Conservation (phyloP, 2,329 filamentous ascomycete genomes). For the Apiospora rasikravindrae region DNA sequence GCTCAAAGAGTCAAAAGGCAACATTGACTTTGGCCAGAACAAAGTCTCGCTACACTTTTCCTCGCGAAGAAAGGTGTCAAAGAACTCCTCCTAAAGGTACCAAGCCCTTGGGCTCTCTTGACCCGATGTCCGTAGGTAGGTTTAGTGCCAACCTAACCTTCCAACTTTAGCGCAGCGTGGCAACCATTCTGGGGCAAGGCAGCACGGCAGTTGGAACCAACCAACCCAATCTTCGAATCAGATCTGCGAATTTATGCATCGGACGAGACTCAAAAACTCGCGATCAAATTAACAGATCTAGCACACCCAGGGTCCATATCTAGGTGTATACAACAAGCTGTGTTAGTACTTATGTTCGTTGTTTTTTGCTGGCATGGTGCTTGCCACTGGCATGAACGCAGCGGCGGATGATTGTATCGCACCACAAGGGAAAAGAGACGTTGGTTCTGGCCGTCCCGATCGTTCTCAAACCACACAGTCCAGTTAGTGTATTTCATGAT, state of each 20-base stretch:
- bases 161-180: background rate
- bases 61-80: background rate
- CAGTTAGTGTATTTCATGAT: background rate
- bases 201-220: background rate
- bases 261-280: background rate
- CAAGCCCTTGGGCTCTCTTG: conserved; percentile 1
- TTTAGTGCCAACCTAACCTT: background rate
- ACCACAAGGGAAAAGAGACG: too few species aligned
- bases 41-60: background rate
- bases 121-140: background rate
- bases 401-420: background rate
- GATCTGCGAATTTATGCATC: background rate
- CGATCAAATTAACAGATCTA: too few species aligned
- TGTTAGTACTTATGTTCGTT: too few species aligned
- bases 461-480: too few species aligned
- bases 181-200: background rate
- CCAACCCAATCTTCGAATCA: background rate
- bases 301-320: too few species aligned
- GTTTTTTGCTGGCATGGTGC: too few species aligned
- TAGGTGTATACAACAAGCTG: too few species aligned
- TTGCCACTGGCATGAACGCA: too few species aligned
- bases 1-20: background rate
- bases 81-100: background rate
- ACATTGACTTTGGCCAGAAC: background rate
- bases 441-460: too few species aligned